phyloP scores from a whole-genome alignment of 2,329 filamentous ascomycete species.

The Grosmannia serpens region DNA sequence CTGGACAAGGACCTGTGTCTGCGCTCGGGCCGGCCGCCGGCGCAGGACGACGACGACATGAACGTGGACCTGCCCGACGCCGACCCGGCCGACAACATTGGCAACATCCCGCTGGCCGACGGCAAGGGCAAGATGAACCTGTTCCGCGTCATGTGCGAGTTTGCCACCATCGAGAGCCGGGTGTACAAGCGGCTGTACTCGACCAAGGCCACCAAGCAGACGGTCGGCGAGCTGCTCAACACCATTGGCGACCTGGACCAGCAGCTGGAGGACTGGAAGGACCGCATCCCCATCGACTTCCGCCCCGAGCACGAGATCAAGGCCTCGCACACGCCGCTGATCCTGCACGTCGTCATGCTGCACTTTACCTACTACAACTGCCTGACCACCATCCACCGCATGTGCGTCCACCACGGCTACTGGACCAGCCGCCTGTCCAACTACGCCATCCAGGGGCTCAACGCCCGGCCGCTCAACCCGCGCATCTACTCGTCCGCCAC shows the following conservation, averaged over 20 bases:
- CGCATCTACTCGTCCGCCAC: constrained; percentile 89
- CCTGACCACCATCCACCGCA: constrained; percentile 91
- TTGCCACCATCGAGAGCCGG: constrained; percentile 82
- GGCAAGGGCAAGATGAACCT: constrained; percentile 90
- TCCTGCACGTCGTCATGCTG: constrained; percentile 84
- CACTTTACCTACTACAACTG: constrained; percentile 99
- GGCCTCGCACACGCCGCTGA: constrained; percentile 82
- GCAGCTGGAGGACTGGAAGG: constrained; percentile 90
- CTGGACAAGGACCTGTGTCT: constrained; percentile 53
- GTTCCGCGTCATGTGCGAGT: constrained; percentile 85
- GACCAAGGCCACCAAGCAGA: constrained; percentile 81
- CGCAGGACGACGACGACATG: constrained; percentile 63
- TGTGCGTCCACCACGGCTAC: constrained; percentile 96
- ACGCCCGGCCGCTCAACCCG: constrained; percentile 81
- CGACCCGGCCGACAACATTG: constrained; percentile 82
- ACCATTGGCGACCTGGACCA: constrained; percentile 91
- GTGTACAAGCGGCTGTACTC: constrained; percentile 92
- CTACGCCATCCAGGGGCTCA: constrained; percentile 88
- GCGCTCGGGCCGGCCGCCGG: constrained; percentile 46
- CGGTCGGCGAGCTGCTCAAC: constrained; percentile 84
- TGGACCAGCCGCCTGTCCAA: constrained; percentile 95
- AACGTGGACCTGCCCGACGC: constrained; percentile 92
- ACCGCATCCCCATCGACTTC: constrained; percentile 88
- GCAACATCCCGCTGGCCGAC: constrained; percentile 82
- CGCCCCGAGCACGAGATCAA: constrained; percentile 96